Evolutionary conservation across 2,329 filamentous ascomycete genomes (phyloP).

Genomic region (Chrysoporthe puriensis): DNA sequence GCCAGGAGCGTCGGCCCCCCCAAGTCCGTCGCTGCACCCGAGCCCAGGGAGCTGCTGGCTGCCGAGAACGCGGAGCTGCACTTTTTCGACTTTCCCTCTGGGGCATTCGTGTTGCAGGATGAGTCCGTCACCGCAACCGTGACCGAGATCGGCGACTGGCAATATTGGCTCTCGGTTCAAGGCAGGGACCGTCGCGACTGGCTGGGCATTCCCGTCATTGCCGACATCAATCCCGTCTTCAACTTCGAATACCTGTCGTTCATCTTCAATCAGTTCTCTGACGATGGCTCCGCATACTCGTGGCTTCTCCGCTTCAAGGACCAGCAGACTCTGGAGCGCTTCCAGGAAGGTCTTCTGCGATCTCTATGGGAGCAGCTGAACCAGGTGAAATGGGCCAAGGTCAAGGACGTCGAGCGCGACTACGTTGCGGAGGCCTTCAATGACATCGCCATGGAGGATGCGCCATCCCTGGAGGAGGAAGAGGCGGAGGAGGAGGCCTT

Average conservation of each 20-base stretch:
- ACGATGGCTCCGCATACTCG: constrained; percentile 88
- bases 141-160: constrained; percentile 85
- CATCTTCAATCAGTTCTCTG: constrained; percentile 95
- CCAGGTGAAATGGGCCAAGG: constrained; percentile 89
- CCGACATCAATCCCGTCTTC: constrained; percentile 96
- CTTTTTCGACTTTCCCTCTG: constrained; percentile 86
- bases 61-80: constrained; percentile 84
- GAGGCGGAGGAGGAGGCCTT: constrained; percentile 37
- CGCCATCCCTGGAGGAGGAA: constrained; percentile 48
- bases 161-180: constrained; percentile 91
- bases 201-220: constrained; percentile 82
- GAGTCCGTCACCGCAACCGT: constrained; percentile 76
- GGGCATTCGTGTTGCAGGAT: constrained; percentile 83
- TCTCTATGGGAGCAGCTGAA: constrained; percentile 97
- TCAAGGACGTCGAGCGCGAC: constrained; percentile 88
- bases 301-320: constrained; percentile 95
- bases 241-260: constrained; percentile 99
- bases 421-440: constrained; percentile 96
- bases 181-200: constrained; percentile 73
- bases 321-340: constrained; percentile 76
- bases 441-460: constrained; percentile 89
- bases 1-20: constrained; percentile 45
- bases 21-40: constrained; percentile 68
- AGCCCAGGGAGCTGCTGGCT: constrained; percentile 72
- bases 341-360: constrained; percentile 93